phyloP scores from a whole-genome alignment of 768 basidiomycete genomes.

The Suillus ampliporus region DNA sequence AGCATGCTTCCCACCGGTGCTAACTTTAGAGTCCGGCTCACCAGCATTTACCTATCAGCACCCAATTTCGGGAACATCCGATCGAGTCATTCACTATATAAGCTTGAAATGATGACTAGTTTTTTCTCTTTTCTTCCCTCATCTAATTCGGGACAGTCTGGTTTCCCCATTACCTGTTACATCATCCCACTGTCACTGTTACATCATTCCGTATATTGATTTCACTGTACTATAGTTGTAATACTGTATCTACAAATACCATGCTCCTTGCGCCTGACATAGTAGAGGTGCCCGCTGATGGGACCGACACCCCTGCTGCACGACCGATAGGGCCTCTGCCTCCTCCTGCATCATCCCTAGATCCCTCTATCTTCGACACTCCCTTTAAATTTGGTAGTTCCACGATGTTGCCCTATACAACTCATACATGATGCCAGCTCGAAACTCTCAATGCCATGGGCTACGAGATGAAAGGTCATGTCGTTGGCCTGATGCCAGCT shows the following conservation, averaged over 20 bases:
- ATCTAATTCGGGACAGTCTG: background rate
- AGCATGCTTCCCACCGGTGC: background rate
- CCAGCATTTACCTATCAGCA: background rate
- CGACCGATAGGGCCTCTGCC: too few species aligned
- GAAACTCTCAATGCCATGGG: conserved; percentile 4
- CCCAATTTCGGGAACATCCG: background rate
- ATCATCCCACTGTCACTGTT: background rate
- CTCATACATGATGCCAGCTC: background rate
- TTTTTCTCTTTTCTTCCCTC: background rate
- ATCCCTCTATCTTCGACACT: background rate
- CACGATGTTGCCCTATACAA: conserved; percentile 6
- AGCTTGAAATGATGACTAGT: background rate
- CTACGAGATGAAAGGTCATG: background rate
- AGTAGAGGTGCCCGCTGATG: too few species aligned
- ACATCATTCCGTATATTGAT: background rate
- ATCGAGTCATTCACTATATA: background rate
- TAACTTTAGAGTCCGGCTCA: background rate
- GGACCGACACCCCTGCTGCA: too few species aligned
- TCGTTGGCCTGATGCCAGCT: conserved; percentile 14
- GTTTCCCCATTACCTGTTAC: background rate
- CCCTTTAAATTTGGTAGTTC: background rate
- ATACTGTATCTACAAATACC: too few species aligned
- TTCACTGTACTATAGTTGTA: background rate
- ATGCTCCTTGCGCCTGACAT: too few species aligned
- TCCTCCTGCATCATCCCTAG: too few species aligned